These are phyloP conservation scores for Curvularia hawaiiensis DNA, from an alignment of 2,329 filamentous ascomycete genomes.

Conservation along the genomic window DNA sequence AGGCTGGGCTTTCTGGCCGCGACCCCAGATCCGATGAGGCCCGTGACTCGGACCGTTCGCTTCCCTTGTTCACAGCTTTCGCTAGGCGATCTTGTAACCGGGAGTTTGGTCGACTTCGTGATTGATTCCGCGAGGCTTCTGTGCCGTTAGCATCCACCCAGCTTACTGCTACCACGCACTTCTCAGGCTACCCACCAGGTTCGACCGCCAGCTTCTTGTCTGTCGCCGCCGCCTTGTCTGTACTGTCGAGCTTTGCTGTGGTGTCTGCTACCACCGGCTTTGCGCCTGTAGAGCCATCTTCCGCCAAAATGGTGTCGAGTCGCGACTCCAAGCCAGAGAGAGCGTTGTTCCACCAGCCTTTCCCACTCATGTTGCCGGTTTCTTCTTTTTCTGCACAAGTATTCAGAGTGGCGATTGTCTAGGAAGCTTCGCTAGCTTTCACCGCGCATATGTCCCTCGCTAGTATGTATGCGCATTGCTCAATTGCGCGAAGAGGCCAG, in stretches of 20 bases:
- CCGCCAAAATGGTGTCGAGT: constrained; percentile 87
- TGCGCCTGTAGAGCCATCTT: constrained; percentile 66
- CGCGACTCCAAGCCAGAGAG: constrained; percentile 93
- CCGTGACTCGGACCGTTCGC: constrained; percentile 55
- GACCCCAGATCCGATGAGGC: constrained; percentile 58
- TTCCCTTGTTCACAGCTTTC: constrained; percentile 80
- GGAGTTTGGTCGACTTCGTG: constrained; percentile 73
- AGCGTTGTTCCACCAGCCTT: constrained; percentile 65
- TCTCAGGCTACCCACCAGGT: constrained; percentile 34
- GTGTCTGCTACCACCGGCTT: constrained; percentile 49
- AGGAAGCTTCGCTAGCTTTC: constrained; percentile 29
- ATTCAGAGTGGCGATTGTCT: constrained; percentile 1
- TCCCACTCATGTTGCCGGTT: constrained; percentile 34
- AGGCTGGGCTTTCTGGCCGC: constrained; percentile 59
- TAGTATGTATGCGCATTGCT: constrained; percentile 39
- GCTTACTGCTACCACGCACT: not conserved
- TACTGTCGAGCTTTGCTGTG: constrained; percentile 39
- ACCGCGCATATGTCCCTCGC: constrained; percentile 37
- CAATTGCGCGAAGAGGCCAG: constrained; percentile 36
- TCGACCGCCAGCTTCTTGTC: constrained; percentile 42
- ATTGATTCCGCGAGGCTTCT: constrained; percentile 67
- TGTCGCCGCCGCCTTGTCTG: constrained; percentile 29
- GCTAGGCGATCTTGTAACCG: constrained; percentile 88
- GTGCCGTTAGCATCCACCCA: constrained; percentile 26
- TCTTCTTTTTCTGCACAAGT: not conserved